These are phyloP conservation scores for Gastrolobium bilobum DNA, from an alignment of 306 rosid genomes.

Conservation along the genomic window DNA sequence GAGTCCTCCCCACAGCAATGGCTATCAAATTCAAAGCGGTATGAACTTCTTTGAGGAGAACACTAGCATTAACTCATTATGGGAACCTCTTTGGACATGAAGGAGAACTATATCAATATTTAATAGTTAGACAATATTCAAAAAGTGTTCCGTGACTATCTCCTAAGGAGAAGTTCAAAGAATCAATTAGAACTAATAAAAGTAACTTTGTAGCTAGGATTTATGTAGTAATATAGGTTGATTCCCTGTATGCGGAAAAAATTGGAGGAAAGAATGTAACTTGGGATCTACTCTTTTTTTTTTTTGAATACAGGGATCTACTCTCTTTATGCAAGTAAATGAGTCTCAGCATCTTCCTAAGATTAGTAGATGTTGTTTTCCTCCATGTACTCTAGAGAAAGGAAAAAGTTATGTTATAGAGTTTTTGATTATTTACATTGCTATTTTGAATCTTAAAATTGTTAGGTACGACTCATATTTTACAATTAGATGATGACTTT, in stretches of 20 bases:
- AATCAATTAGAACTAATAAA: conserved; percentile 39
- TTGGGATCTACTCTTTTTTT: conserved; percentile 41
- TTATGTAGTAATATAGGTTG: conserved; percentile 25
- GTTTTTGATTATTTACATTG: conserved; percentile 34
- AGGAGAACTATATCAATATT: conserved; percentile 17
- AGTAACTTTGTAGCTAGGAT: conserved; percentile 39
- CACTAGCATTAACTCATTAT: conserved; percentile 53
- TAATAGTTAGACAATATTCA: neutral
- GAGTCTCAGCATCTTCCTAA: neutral
- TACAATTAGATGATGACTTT: too few species aligned
- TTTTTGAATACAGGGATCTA: too few species aligned
- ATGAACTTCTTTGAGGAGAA: conserved; percentile 63
- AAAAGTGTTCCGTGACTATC: conserved; percentile 47
- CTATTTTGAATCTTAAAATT: conserved; percentile 40
- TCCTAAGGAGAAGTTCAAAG: conserved; percentile 78
- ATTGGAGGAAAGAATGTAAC: conserved; percentile 13
- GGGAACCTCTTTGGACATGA: conserved; percentile 91
- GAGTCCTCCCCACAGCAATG: conserved; percentile 37
- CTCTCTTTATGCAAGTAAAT: conserved; percentile 43
- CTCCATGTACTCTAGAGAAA: conserved; percentile 43
- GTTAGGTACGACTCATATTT: too few species aligned
- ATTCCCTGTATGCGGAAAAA: conserved; percentile 36
- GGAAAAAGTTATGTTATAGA: neutral
- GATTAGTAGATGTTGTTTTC: conserved; percentile 27
- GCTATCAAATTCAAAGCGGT: conserved; percentile 57